phyloP scores from a whole-genome alignment of 2,329 filamentous ascomycete genomes.

The Pseudopyrenochaeta lycopersici region DNA sequence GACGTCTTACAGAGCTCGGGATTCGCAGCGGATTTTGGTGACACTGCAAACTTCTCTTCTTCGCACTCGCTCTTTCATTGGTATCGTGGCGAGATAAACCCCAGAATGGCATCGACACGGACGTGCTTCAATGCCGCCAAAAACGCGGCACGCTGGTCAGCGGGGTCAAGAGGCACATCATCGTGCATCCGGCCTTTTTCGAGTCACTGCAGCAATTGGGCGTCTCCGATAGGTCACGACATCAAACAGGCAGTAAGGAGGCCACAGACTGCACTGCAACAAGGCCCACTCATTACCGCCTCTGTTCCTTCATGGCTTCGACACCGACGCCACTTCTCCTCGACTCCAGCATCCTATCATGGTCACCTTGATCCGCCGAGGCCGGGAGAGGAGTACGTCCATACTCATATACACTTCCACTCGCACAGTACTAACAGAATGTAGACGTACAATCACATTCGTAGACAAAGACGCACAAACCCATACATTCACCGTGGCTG shows the following conservation, averaged over 20 bases:
- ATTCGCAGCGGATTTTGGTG: constrained; percentile 14
- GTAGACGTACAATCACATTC: constrained; percentile 86
- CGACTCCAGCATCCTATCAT: constrained; percentile 69
- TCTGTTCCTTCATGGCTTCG: constrained; percentile 5
- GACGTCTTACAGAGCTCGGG: constrained; percentile 26
- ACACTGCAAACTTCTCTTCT: constrained; percentile 6
- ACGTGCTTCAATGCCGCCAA: constrained; percentile 12
- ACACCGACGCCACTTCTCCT: constrained; percentile 68
- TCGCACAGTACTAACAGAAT: not conserved
- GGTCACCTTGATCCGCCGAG: constrained; percentile 86
- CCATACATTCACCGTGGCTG: constrained; percentile 79
- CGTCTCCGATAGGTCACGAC: constrained; percentile 2
- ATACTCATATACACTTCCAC: constrained; percentile 1
- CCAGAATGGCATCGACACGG: constrained; percentile 24
- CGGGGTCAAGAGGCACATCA: constrained; percentile 17
- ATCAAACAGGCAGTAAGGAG: not conserved
- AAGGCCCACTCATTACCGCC: constrained; percentile 1
- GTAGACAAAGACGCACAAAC: constrained; percentile 86
- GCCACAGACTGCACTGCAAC: not conserved
- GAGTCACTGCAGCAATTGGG: constrained; percentile 24
- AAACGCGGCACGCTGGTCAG: constrained; percentile 4
- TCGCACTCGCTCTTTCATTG: not conserved
- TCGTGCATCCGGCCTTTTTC: constrained; percentile 23
- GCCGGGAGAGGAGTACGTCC: constrained; percentile 85
- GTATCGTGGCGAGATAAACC: not conserved